Base-by-base conservation (phyloP, 441 rosid species). In the Arabidopsis hybrid region DNA sequence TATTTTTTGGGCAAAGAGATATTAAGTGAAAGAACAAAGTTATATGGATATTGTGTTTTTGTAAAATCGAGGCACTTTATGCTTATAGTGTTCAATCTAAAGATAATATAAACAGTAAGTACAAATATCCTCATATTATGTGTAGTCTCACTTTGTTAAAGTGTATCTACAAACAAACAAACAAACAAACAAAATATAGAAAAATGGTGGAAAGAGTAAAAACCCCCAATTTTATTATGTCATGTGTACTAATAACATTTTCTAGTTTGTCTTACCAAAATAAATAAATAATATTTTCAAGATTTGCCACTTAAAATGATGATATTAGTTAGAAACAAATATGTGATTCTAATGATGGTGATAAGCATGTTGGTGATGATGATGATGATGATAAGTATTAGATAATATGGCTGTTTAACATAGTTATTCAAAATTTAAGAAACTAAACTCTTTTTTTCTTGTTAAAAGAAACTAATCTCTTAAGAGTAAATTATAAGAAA, bases 1-100 rank as follows among this genome's bases (percentile, higher is more conserved):
- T 72, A 62, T 80, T 2, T 78, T 71, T 43, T 81, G 88, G 87
- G 84, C 88, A 17, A 85, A 55, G 60, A 65, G 76, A 42, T 42
- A 42, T 12, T 42, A 42, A 42, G 6, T 12, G 46, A 42, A 42
- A 42, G 14, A 42, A 42, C 40, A 42, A 12, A 42, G 14, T 12
- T 12, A 42, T 8, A 42, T 12, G 46, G 12, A 42, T 42, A 42
- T 42, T 42, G 14, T 12, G 46, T 10, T 42, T 36, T n/a, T 0
- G 8, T n/a, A n/a, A n/a, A n/a, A 2, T 45, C 4, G 14, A 21
- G 8, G 57, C 32, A 18, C 55, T 51, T 18, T 18, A 34, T 51
- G 32, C 9, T 51, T 13, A 6, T 12, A 13, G 36, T 34, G 36
- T 34, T 34, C 6, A 43, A 13, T 43, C 47, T 43, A 6, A 12